Percentiles rank a stretch among this genome's conserved stretches.
phyloP scores from a whole-genome alignment of 495 filamentous ascomycete species.

The Chaetomium tenue region DNA sequence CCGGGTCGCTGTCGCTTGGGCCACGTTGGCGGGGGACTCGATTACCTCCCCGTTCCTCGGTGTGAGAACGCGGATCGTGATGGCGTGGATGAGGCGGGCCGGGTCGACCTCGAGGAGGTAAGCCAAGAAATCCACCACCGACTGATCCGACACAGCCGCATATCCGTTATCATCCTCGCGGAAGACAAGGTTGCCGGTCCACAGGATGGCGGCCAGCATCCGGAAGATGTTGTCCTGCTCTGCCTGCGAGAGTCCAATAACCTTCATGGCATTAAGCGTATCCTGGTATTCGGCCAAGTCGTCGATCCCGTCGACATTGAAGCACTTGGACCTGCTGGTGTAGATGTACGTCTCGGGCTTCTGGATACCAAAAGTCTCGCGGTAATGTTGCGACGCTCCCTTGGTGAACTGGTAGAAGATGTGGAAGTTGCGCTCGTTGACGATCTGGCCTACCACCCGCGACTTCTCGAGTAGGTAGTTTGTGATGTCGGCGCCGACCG shows the following conservation, averaged over 20 bases:
- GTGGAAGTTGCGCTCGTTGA: slow-evolving; percentile 96
- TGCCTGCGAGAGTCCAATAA: slow-evolving; percentile 81
- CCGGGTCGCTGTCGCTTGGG: slow-evolving; percentile 87
- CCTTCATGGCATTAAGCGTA: slow-evolving; percentile 88
- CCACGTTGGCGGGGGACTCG: slow-evolving; percentile 85
- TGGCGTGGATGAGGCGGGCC: slow-evolving; percentile 75
- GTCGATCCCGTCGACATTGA: slow-evolving; percentile 89
- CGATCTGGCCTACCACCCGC: slow-evolving; percentile 92
- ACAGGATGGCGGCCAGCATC: slow-evolving; percentile 89
- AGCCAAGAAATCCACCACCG: slow-evolving; percentile 88
- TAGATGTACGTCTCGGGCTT: slow-evolving; percentile 93
- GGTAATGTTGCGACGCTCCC: slow-evolving; percentile 79
- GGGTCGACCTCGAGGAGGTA: slow-evolving; percentile 90
- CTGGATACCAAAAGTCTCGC: slow-evolving; percentile 83
- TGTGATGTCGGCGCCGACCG: slow-evolving; percentile 94
- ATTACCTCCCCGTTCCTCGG: slow-evolving; percentile 84
- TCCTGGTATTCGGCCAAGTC: slow-evolving; percentile 88
- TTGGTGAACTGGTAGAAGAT: slow-evolving; percentile 99
- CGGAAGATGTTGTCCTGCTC: slow-evolving; percentile 98
- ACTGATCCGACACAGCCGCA: slow-evolving; percentile 78
- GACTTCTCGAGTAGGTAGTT: slow-evolving; percentile 97
- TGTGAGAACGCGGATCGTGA: slow-evolving; percentile 87
- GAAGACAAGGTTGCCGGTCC: slow-evolving; percentile 93
- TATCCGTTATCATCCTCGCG: slow-evolving; percentile 85
- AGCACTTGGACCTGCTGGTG: slow-evolving; percentile 89